These are phyloP conservation scores for Penicilliopsis zonata DNA, from an alignment of 495 filamentous ascomycete species.

Conservation along the genomic window DNA sequence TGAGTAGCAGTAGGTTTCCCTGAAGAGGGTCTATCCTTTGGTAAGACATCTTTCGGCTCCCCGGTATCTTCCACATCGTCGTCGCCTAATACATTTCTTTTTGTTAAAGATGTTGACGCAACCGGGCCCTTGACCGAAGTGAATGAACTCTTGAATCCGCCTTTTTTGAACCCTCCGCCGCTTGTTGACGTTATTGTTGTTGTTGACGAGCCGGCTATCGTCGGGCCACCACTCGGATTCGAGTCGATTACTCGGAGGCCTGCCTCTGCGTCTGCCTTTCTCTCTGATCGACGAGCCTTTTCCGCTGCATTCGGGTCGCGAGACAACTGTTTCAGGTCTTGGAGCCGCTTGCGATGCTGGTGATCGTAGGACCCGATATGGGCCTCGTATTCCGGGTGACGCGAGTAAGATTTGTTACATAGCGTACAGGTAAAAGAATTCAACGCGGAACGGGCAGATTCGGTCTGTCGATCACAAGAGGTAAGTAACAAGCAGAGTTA, in stretches of 20 bases:
- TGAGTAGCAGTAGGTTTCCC: too few relatives aligned
- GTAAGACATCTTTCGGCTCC: too few relatives aligned
- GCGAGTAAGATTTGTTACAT: conserved; percentile 49
- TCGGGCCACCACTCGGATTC: conserved; percentile 4
- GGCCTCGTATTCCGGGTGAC: conserved; percentile 50
- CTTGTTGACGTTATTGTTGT: conserved; percentile 1
- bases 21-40: too few relatives aligned
- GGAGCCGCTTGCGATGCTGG: conserved; percentile 50
- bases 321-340: conserved; percentile 50
- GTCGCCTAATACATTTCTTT: conserved; percentile 32
- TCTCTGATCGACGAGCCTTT: conserved; percentile 59
- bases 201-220: conserved; percentile 5
- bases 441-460: conserved; percentile 76
- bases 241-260: conserved; percentile 29
- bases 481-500: neutral
- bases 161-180: conserved; percentile 46
- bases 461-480: conserved; percentile 61
- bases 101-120: conserved; percentile 15
- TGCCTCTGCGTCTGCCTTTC: conserved; percentile 49
- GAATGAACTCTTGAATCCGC: conserved; percentile 52
- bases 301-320: conserved; percentile 43
- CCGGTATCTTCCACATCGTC: conserved; percentile 33
- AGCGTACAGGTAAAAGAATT: conserved; percentile 73
- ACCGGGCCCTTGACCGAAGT: conserved; percentile 28
- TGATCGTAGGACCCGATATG: conserved; percentile 52